Conservation (phyloP, 108 stramenopile species). For the Stephanodiscus triporus region DNA sequence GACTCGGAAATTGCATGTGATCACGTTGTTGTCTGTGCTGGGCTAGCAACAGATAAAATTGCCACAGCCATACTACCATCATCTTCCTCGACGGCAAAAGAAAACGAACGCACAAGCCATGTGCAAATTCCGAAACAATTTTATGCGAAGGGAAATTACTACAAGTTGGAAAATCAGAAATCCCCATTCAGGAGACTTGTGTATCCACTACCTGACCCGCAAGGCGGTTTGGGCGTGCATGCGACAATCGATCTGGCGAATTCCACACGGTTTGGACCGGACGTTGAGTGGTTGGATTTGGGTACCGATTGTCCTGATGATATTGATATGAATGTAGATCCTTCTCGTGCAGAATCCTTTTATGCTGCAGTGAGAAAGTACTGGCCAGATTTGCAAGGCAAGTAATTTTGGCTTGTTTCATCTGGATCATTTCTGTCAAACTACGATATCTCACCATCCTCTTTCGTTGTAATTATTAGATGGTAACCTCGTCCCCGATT, state of each 20-base stretch:
- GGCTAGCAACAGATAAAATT: constrained; percentile 63
- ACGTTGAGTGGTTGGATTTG: constrained; percentile 80
- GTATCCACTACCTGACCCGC: constrained; percentile 81
- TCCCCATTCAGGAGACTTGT: constrained; percentile 75
- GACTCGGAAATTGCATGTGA: constrained; percentile 65
- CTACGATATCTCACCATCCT: no score
- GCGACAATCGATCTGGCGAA: constrained; percentile 79
- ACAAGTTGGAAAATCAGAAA: constrained; percentile 59
- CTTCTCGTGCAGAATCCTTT: constrained; percentile 56
- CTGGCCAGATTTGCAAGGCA: constrained; percentile 71
- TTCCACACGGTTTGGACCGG: constrained; percentile 79
- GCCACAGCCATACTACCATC: constrained; percentile 49
- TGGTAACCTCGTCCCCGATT: constrained; percentile 64
- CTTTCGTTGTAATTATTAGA: constrained; percentile 3
- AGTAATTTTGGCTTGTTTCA: background rate
- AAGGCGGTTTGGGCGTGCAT: constrained; percentile 78
- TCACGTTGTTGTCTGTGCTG: constrained; percentile 69
- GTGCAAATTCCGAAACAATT: constrained; percentile 61
- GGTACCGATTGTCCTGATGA: constrained; percentile 41
- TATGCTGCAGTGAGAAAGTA: constrained; percentile 73
- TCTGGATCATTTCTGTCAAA: no score
- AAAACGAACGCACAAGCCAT: background rate
- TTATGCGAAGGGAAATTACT: constrained; percentile 87
- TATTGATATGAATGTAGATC: constrained; percentile 65
- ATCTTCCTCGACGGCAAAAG: background rate